A percentile compares a stretch with the other conserved stretches of the same genome.
phyloP scores from a whole-genome alignment of 2,329 filamentous ascomycete species.

The Aotearoamyces nothofagi region DNA sequence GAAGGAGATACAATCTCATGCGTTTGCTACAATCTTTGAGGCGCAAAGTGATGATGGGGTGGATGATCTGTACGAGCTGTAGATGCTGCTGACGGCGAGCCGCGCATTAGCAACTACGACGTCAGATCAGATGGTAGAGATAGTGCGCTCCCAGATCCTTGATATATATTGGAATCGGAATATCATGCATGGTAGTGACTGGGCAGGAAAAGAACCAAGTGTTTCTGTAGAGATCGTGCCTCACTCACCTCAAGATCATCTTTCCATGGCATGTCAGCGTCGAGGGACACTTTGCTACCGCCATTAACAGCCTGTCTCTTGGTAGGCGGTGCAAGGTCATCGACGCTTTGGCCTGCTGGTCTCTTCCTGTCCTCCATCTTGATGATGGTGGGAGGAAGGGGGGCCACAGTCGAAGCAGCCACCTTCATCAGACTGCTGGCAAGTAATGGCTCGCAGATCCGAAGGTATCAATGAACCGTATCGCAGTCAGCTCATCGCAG shows the following conservation, averaged over 20 bases:
- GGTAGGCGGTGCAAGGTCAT: conserved; percentile 74
- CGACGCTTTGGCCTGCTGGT: conserved; percentile 64
- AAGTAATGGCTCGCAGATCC: conserved; percentile 19
- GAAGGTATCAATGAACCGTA: conserved; percentile 10
- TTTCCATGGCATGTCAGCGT: conserved; percentile 55
- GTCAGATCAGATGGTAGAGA: conserved; percentile 15
- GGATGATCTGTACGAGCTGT: no score
- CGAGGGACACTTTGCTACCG: conserved; percentile 46
- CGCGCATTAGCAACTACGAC: conserved; percentile 26
- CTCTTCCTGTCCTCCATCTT: conserved; percentile 99
- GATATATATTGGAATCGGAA: conserved; percentile 9
- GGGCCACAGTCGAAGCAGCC: conserved; percentile 47
- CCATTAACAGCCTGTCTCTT: conserved; percentile 91
- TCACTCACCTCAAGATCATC: conserved; percentile 59
- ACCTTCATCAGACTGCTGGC: conserved; percentile 68
- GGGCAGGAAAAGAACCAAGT: conserved; percentile 3
- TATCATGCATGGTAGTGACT: no score
- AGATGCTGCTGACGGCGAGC: conserved; percentile 28
- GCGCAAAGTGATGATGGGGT: no score
- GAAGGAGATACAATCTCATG: no score
- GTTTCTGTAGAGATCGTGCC: conserved; percentile 14
- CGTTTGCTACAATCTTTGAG: no score
- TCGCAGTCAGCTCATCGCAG: conserved; percentile 2
- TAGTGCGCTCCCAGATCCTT: no score
- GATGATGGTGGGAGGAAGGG: conserved; percentile 67